A percentile compares a stretch with the other conserved stretches of the same genome.
Conservation (phyloP, 768 basidiomycete genomes). For the Phylloporus arenicola region DNA sequence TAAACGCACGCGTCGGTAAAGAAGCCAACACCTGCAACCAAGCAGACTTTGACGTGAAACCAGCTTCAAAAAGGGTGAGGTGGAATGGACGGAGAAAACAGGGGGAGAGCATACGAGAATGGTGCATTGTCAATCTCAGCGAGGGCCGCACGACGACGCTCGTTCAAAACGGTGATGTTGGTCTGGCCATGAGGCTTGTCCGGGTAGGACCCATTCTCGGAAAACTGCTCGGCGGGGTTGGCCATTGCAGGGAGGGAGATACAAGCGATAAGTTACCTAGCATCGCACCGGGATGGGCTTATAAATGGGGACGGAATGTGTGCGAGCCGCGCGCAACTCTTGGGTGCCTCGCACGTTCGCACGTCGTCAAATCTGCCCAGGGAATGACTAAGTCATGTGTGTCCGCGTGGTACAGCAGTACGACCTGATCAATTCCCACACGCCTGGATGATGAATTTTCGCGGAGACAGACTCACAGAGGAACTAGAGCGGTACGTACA, state of each 20-base stretch:
- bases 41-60: slow-evolving; percentile 78
- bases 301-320: slow-evolving; percentile 1
- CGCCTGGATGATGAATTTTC: neutral
- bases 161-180: slow-evolving; percentile 47
- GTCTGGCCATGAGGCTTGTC: slow-evolving; percentile 17
- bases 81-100: neutral
- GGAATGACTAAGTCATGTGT: neutral
- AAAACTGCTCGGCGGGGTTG: slow-evolving; percentile 17
- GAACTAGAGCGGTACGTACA: too few relatives aligned
- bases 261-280: neutral
- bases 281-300: neutral
- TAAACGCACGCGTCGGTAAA: slow-evolving; percentile 73
- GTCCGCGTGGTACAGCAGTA: neutral
- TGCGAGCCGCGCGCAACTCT: neutral
- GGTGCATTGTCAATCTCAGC: slow-evolving; percentile 82
- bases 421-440: neutral
- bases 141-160: slow-evolving; percentile 74
- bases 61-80: slow-evolving; percentile 39
- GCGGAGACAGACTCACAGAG: neutral
- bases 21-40: slow-evolving; percentile 78
- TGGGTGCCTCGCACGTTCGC: slow-evolving; percentile 30
- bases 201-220: slow-evolving; percentile 27
- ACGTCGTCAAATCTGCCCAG: slow-evolving; percentile 1
- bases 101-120: slow-evolving; percentile 57
- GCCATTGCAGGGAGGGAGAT: slow-evolving; percentile 16